phyloP scores from a whole-genome alignment of 2,329 filamentous ascomycete species.

The Fusarium neocosmosporiellum region DNA sequence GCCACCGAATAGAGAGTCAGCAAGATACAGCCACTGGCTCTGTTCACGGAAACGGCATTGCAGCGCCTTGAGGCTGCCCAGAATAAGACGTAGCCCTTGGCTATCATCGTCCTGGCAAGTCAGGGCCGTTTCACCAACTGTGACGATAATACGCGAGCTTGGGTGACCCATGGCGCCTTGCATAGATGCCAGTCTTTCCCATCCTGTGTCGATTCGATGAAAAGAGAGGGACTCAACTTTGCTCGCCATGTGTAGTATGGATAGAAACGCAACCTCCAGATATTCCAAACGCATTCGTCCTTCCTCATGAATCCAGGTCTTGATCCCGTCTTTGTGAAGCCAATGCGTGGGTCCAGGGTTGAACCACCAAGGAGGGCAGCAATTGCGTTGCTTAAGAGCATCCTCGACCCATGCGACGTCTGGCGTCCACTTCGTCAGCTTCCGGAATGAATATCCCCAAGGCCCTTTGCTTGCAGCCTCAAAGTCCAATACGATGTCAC shows the following conservation, averaged over 20 bases:
- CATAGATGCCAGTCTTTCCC: not conserved
- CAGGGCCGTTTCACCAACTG: not conserved
- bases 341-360: not conserved
- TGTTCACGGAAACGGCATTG: not conserved
- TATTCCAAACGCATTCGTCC: not conserved
- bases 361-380: constrained; percentile 10
- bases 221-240: constrained; percentile 10
- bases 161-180: not conserved
- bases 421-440: not conserved
- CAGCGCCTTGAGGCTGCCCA: not conserved
- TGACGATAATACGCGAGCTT: not conserved
- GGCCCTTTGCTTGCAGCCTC: not conserved
- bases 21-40: not conserved
- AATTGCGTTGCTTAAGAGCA: not conserved
- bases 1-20: not conserved
- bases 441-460: not conserved
- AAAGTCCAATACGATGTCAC: not conserved
- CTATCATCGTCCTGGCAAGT: not conserved
- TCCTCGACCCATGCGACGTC: not conserved
- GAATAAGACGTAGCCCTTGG: not conserved
- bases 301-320: not conserved
- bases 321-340: not conserved
- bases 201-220: not conserved
- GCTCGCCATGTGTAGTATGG: constrained; percentile 6
- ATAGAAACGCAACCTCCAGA: constrained; percentile 3